Base-by-base conservation (phyloP, 352 stramenopile genomes). In the Phytophthora boehmeriae region DNA sequence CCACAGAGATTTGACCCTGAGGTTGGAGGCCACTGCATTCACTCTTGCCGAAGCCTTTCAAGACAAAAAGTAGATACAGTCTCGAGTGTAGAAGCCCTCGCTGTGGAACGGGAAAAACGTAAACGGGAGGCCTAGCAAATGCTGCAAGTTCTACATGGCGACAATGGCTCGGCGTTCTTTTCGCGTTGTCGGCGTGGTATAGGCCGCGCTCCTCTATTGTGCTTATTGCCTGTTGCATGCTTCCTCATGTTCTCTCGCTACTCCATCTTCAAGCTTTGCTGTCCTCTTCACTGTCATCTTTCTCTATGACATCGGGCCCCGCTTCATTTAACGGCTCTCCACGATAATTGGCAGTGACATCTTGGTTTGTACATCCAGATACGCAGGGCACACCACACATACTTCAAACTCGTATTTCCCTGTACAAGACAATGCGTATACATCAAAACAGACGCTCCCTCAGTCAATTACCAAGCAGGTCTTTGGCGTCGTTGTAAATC, bases 381-480 rank as follows among this genome's bases (percentile, higher is more conserved):
- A 93, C 43, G 71, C 62, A 0, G 73, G 70, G 19, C 78, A 89
- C 46, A 91, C 51, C 2, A 83, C 86, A n/a, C 83, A 78, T n/a
- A 93, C 56, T 38, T 95, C 86, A 19, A 95, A 59, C 28, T 91
- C 74, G 68, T 91, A 91, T 30, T 86, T 83, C 64, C 82, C 86
- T 78, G 59, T 19, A 23, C 13, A 44, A 44, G 16, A 38, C 9
- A 30, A 8, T 30, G 6, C 25, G n/a, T n/a, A n/a, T n/a, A n/a
- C n/a, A n/a, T 6, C 25, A 30, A 30, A 3, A 30, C 6, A 30
- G 6, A 30, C 25, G 25, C 3, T 30, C 6, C 6, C 25, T 8
- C 3, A 30, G 25, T 30, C 25, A 30, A 30, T 8, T 6, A 30
- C 25, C 6, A 30, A 30, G 25, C 25, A 6, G 3, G 25, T 30